Evolutionary conservation across 225 moss, liverwort and hornwort species (phyloP).

Genomic region (Asterella californica): DNA sequence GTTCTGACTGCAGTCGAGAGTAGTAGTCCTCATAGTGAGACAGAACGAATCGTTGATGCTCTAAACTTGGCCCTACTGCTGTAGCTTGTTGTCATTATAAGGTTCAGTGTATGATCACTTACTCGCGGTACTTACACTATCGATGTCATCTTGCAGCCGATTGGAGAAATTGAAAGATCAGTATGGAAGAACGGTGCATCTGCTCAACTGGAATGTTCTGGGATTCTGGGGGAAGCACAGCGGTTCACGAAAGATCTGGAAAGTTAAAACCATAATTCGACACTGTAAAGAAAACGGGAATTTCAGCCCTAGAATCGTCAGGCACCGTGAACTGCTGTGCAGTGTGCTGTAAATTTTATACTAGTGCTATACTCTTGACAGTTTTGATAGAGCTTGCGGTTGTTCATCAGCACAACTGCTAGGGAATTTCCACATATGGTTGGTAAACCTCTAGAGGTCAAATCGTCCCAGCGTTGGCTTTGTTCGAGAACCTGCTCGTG

Average conservation of each 20-base stretch:
- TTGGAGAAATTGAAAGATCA: not conserved
- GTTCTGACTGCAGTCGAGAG: not conserved
- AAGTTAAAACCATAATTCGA: too few species aligned
- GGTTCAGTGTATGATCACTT: not conserved
- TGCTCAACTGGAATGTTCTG: constrained; percentile 1
- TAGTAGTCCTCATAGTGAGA: not conserved
- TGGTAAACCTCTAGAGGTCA: not conserved
- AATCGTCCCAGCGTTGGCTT: not conserved
- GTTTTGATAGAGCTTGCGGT: not conserved
- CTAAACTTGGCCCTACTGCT: not conserved
- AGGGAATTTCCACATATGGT: too few species aligned
- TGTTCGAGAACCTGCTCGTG: not conserved
- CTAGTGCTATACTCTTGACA: not conserved
- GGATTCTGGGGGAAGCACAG: too few species aligned
- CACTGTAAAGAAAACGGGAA: not conserved
- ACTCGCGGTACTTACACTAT: too few species aligned
- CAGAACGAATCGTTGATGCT: too few species aligned
- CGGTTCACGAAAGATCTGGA: not conserved
- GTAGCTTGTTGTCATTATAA: not conserved
- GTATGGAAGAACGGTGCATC: not conserved
- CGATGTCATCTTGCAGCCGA: not conserved
- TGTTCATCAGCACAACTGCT: not conserved
- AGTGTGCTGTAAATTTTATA: not conserved
- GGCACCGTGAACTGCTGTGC: not conserved
- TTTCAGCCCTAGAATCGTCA: not conserved